Evolutionary conservation across 768 basidiomycete genomes (phyloP), one percentile per base, ranked within the genome.

Genomic region (Leccinum fibrillosum): DNA sequence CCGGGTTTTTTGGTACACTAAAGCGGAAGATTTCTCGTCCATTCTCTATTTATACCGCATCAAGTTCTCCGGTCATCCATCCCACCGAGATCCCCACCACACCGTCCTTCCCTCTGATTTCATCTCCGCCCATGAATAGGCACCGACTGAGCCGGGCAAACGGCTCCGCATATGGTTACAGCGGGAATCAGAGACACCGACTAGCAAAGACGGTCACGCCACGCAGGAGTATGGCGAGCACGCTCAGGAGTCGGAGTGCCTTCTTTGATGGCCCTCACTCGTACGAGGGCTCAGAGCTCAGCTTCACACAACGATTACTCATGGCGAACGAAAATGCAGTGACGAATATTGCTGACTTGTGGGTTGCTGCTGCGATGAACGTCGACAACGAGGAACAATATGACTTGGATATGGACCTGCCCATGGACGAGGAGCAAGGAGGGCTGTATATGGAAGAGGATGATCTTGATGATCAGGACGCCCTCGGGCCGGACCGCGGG

Each of bases 321-420:
- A 86, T 95, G 77, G 96, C 96, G 19, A 97, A 97, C 72, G 94
- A 97, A 74, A 90, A 93, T 64, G 89, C 92, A 12, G 94, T 94
- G 5, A 95, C 92, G 56, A 93, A 89, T 64, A 91, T 99, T 67
- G 92, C 94, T 23, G 96, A 98, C 74, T 77, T 99, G 21, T 99
- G 97, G 97, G 92, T 98, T 53, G 93, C 94, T 5, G 90, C 95
- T 19, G 97, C 96, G 6, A 92, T 96, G 76, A 97, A 96, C 59
- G 92, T 88, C 30, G 94, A 96, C 68, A 89, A 90, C 64, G 93
- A 94, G 62, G 87, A 94, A 56, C 86, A 86, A 3, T 90, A 89
- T 59, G 77, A 79, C 59, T 72, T 74, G 17, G 80, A 78, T 10
- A 65, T 72, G 55, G 60, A 56, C 10, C 50, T 64, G 44, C 56